Evolutionary conservation across 371 early-diverging fungal genomes (phyloP), one percentile per base, ranked within the genome.

Genomic region (Lichtheimia corymbifera): DNA sequence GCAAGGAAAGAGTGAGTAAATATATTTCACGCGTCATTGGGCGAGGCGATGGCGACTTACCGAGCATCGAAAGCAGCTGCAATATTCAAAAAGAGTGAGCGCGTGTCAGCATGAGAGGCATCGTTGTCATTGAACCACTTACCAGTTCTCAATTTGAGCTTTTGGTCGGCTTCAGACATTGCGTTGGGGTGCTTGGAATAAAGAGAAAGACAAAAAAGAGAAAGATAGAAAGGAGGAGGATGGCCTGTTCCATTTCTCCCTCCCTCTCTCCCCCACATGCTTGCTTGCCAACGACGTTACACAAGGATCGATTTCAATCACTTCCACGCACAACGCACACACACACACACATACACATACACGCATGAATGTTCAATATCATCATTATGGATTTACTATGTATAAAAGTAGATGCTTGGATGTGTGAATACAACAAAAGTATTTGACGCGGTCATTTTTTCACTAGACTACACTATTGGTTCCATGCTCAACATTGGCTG

Each of bases 51-150:
- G n/a, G 18, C 1, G 17, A 18, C 47, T 6, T 47, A 64, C 64
- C 64, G 64, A 50, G 64, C 64, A 50, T 64, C 64, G 58, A 64
- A 64, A 58, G 59, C 64, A 58, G 64, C 64, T 64, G 4, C 17
- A 59, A 13, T 17, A 47, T n/a, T 12, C 71, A 57, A 59, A 25
- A 58, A 84, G 25, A 27, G 57, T 44, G 18, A 47, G 13, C 5
- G 24, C 12, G 25, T 25, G 25, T 24, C 25, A 25, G 35, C 11
- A 4, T 35, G 35, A 35, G 35, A 9, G 35, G 47, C 47, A 22
- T 47, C 17, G 22, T 22, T 22, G 47, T 22, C 47, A 22, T 5
- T 47, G 7, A 47, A 17, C 11, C 22, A 22, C 47, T 47, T 17
- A 47, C 47, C 47, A 11, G 47, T 47, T n/a, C n/a, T 22, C 11